Evolutionary conservation across 148 eudicot genomes (phyloP).

Genomic region (Chenopodium formosanum): DNA sequence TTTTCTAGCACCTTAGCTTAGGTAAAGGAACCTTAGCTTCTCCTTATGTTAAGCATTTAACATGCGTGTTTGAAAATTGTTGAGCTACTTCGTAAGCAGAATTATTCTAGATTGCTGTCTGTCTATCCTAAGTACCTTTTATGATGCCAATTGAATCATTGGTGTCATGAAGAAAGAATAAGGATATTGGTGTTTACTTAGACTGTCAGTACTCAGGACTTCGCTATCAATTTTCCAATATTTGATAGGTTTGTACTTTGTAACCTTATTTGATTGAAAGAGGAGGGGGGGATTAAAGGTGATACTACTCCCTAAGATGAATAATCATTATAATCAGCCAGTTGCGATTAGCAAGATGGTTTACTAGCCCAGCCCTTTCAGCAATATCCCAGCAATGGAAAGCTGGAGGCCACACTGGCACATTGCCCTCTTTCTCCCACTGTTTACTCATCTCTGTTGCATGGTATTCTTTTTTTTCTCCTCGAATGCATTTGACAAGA

Average conservation of each 20-base stretch:
- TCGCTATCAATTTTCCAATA: not conserved
- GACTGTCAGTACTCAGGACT: not conserved
- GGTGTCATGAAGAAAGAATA: not conserved
- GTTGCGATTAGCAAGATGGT: not conserved
- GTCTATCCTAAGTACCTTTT: not conserved
- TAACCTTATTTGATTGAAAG: not conserved
- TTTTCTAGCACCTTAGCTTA: not conserved
- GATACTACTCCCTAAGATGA: not conserved
- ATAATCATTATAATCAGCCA: not conserved
- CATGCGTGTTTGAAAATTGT: not conserved
- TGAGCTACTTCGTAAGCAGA: not conserved
- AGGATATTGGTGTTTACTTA: not conserved
- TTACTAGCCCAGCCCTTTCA: not conserved
- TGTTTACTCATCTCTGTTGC: not conserved
- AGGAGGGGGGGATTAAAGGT: not conserved
- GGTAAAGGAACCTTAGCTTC: no score
- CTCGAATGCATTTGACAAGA: not conserved
- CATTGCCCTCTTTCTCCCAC: not conserved
- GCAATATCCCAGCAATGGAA: not conserved
- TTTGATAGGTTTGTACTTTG: not conserved
- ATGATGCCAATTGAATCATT: not conserved
- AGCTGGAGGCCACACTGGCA: not conserved
- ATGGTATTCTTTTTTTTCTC: not conserved
- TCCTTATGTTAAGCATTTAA: not conserved
- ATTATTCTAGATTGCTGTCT: not conserved